These are phyloP conservation scores for Pseudogymnoascus pannorum DNA, from an alignment of 2,329 filamentous ascomycete species.

Conservation along the genomic window DNA sequence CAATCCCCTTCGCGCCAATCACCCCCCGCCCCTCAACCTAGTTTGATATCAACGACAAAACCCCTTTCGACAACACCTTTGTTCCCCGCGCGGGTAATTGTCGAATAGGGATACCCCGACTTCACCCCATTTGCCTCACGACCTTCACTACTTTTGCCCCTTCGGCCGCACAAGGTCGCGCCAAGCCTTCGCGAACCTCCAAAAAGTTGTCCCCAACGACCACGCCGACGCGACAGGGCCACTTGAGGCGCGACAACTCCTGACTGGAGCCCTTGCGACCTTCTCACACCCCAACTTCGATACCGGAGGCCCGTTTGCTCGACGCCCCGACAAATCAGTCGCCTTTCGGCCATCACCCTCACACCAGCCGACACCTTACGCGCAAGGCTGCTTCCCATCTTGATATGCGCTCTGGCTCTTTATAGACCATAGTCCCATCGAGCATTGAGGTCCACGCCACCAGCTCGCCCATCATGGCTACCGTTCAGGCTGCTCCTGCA, in stretches of 20 bases:
- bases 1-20: constrained; percentile 9
- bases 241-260: constrained; percentile 21
- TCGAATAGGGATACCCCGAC: not conserved
- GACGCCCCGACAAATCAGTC: constrained; percentile 17
- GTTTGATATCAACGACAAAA: constrained; percentile 11
- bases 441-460: constrained; percentile 11
- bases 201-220: constrained; percentile 24
- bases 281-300: constrained; percentile 11
- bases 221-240: constrained; percentile 24
- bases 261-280: not conserved
- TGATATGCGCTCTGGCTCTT: constrained; percentile 27
- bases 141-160: not conserved
- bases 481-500: constrained; percentile 64
- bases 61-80: not conserved
- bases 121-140: not conserved
- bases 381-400: constrained; percentile 28
- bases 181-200: constrained; percentile 26
- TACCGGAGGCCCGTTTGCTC: constrained; percentile 14
- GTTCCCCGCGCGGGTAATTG: not conserved
- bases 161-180: constrained; percentile 20
- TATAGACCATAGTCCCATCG: constrained; percentile 16
- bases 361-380: constrained; percentile 24
- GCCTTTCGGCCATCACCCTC: constrained; percentile 12
- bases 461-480: constrained; percentile 57
- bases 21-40: constrained; percentile 10